Evolutionary conservation across 169 alveolate species (phyloP).

Genomic region (Plasmodium ovale): DNA sequence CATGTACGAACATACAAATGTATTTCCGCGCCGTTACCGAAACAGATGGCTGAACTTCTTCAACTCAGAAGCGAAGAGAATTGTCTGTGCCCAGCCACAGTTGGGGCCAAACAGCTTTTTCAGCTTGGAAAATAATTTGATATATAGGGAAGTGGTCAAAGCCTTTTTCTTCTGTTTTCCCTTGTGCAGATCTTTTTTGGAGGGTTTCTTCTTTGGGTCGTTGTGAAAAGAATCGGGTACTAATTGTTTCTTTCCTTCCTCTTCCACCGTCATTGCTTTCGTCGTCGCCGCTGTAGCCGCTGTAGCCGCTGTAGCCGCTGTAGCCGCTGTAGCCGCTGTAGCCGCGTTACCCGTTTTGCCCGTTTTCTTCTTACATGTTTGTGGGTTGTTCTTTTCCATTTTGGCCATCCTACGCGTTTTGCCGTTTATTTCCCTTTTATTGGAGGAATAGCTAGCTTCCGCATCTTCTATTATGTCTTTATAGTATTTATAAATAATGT

Average conservation of each 20-base stretch:
- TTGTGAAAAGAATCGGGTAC: background rate
- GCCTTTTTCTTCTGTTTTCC: constrained; percentile 29
- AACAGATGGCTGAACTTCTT: constrained; percentile 46
- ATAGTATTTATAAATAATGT: constrained; percentile 61
- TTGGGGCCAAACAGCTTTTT: constrained; percentile 64
- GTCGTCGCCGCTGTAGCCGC: background rate
- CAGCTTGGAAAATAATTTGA: constrained; percentile 29
- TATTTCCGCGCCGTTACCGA: background rate
- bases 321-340: background rate
- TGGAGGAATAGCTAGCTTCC: background rate
- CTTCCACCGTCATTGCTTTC: background rate
- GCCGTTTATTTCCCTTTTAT: background rate
- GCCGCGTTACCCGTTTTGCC: background rate
- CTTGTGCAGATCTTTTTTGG: background rate
- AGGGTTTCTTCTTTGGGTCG: background rate
- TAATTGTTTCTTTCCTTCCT: background rate
- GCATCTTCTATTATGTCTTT: constrained; percentile 18
- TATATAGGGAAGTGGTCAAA: constrained; percentile 40
- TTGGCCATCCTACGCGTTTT: background rate
- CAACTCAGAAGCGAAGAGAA: constrained; percentile 55
- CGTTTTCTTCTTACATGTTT: background rate
- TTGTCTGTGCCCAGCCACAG: constrained; percentile 78
- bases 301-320: background rate
- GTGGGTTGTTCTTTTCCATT: background rate
- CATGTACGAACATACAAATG: background rate